These are phyloP conservation scores for Jamesozyma spencerorum DNA, from an alignment of 805 yeast species.

Conservation along the genomic window DNA sequence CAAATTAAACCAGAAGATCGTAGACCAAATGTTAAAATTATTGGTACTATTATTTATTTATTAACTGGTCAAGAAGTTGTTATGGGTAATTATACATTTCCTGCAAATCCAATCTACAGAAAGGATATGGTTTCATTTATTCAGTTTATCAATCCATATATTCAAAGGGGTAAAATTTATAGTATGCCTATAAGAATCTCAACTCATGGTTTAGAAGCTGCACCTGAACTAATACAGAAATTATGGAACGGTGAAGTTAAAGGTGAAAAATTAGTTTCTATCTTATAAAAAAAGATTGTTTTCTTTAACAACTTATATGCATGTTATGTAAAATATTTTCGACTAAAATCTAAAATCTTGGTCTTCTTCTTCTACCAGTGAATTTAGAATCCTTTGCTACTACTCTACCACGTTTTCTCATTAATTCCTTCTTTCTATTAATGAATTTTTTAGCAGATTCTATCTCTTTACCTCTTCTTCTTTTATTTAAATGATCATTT, in stretches of 20 bases:
- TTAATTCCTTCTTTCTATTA: conserved; percentile 82
- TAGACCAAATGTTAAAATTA: conserved; percentile 27
- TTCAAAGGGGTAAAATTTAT: conserved; percentile 20
- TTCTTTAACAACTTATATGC: too few relatives aligned
- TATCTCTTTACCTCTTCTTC: conserved; percentile 22
- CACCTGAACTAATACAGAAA: conserved; percentile 19
- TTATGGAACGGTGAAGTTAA: conserved; percentile 21
- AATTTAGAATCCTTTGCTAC: conserved; percentile 88
- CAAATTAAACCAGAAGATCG: conserved; percentile 25
- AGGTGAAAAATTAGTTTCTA: conserved; percentile 25
- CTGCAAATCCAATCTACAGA: conserved; percentile 19
- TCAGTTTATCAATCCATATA: conserved; percentile 17
- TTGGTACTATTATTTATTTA: conserved; percentile 32
- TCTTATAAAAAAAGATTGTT: conserved; percentile 5
- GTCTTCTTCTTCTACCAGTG: conserved; percentile 76
- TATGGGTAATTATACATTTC: conserved; percentile 22
- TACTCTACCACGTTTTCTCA: conserved; percentile 80
- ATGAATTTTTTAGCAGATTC: conserved; percentile 79
- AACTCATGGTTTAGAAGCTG: conserved; percentile 24
- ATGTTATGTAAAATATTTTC: background rate
- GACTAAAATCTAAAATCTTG: conserved; percentile 39
- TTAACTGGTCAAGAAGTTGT: conserved; percentile 30
- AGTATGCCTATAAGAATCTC: conserved; percentile 28
- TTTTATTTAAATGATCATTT: conserved; percentile 7
- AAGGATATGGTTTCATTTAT: conserved; percentile 24